Evolutionary conservation across 352 stramenopile species (phyloP).

Genomic region (Stramenopiles sp.): DNA sequence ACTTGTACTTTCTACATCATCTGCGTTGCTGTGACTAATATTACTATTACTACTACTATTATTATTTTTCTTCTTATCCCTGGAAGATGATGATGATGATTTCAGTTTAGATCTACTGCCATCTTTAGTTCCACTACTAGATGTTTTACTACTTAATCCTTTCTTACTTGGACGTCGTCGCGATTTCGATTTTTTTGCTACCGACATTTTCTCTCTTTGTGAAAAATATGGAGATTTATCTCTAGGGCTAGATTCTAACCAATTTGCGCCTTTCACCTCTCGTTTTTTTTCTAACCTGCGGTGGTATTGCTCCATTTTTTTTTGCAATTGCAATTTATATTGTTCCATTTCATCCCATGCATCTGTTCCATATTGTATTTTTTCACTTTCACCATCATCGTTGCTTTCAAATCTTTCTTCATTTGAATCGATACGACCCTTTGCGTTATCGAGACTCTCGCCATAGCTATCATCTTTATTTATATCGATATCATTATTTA

Average conservation of each 20-base stretch:
- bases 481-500: too few species aligned
- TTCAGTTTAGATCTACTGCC: too few species aligned
- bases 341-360: neutral
- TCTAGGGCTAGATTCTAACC: neutral
- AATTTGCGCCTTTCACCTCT: neutral
- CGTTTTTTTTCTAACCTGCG: neutral
- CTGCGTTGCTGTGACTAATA: neutral
- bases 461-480: neutral
- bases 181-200: neutral
- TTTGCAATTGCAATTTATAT: neutral
- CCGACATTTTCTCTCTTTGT: neutral
- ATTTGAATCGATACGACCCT: neutral
- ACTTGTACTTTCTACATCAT: neutral
- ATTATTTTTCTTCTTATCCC: too few species aligned
- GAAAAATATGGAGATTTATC: neutral
- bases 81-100: too few species aligned
- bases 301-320: neutral
- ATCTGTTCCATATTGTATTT: neutral
- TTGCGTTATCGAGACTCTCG: neutral
- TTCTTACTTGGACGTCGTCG: neutral
- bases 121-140: too few species aligned
- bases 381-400: neutral
- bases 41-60: neutral
- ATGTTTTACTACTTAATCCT: too few species aligned
- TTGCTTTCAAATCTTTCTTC: neutral